Evolutionary conservation across 2,329 filamentous ascomycete species (phyloP), one percentile per base, ranked within the genome.

Genomic region (Paecilomyces sp.): DNA sequence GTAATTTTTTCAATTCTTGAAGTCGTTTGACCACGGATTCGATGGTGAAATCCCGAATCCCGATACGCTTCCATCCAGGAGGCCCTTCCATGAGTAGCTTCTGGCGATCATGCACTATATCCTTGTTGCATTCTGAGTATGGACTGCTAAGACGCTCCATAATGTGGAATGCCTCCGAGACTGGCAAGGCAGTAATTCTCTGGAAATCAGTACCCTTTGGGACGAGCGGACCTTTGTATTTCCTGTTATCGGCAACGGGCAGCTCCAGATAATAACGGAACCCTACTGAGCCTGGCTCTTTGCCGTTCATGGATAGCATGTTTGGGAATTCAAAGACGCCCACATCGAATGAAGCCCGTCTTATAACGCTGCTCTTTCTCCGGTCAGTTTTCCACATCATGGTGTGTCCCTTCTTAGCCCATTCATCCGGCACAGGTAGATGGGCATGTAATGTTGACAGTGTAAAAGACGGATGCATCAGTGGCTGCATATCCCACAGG

Each of bases 261-360:
- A 79, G 65, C 61, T 82, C 79, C 3, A 81, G 69, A 58, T 77
- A 81, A 66, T 80, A 71, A 33, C 77, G 75, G 57, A 79, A 75
- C 0, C 79, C 79, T 11, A 80, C 66, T 1, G 78, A 79, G 0
- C 80, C 80, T 0, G 74, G 72, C 61, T 81, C 79, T 28, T 71
- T 70, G 6, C 78, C 79, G 22, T 77, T 75, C 13, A 73, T 70
- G 18, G 72, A 74, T 3, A 80, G 69, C 79, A 81, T 81, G 59
- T 79, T 81, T 0, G 79, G 79, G 1, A 79, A 70, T 63, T 82
- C 79, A 56, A 77, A 79, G 12, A 78, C 70, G 1, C 76, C 76
- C 2, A 78, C 63, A 51, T 79, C 77, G 58, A 79, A 79, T 1
- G 74, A 72, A 3, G 76, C 72, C 57, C 74, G 66, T 62, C 70